Conservation (phyloP, 2,329 filamentous ascomycete species). For the Acrocalymma vagum region DNA sequence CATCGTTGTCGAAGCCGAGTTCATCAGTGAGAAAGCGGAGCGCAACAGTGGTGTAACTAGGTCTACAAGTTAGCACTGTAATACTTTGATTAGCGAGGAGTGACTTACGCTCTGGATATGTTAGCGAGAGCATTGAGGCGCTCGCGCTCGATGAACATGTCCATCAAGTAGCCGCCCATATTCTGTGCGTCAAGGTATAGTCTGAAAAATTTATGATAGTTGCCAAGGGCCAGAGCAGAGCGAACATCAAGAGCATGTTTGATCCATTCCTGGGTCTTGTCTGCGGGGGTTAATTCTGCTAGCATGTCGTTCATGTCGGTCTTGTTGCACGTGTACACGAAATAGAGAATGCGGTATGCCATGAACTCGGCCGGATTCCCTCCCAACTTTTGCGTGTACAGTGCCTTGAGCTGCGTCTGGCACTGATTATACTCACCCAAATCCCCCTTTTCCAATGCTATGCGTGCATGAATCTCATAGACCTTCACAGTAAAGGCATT, state of each 20-base stretch:
- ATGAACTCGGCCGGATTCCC: slow-evolving; percentile 96
- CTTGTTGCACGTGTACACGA: slow-evolving; percentile 98
- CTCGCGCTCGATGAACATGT: slow-evolving; percentile 97
- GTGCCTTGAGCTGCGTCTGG: slow-evolving; percentile 92
- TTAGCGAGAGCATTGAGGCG: slow-evolving; percentile 88
- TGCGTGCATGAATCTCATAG: slow-evolving; percentile 97
- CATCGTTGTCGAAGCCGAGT: slow-evolving; percentile 92
- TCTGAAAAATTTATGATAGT: slow-evolving; percentile 98
- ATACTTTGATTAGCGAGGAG: neutral
- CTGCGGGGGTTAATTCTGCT: slow-evolving; percentile 98
- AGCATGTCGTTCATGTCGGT: slow-evolving; percentile 97
- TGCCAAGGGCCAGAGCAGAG: slow-evolving; percentile 89
- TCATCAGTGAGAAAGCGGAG: slow-evolving; percentile 94
- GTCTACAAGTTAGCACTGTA: slow-evolving; percentile 57
- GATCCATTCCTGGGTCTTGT: slow-evolving; percentile 83
- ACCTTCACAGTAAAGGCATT: slow-evolving; percentile 96
- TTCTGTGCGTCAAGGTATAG: slow-evolving; percentile 93
- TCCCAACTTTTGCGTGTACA: slow-evolving; percentile 87
- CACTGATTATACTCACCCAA: slow-evolving; percentile 99
- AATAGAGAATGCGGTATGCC: slow-evolving; percentile 99
- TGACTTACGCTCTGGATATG: slow-evolving; percentile 91
- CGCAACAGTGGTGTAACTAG: slow-evolving; percentile 89
- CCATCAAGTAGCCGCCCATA: slow-evolving; percentile 98
- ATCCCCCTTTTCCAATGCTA: slow-evolving; percentile 97
- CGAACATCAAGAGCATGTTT: slow-evolving; percentile 92